These are phyloP conservation scores for Nepenthes mirabilis DNA, from an alignment of 148 eudicot species.

Conservation along the genomic window DNA sequence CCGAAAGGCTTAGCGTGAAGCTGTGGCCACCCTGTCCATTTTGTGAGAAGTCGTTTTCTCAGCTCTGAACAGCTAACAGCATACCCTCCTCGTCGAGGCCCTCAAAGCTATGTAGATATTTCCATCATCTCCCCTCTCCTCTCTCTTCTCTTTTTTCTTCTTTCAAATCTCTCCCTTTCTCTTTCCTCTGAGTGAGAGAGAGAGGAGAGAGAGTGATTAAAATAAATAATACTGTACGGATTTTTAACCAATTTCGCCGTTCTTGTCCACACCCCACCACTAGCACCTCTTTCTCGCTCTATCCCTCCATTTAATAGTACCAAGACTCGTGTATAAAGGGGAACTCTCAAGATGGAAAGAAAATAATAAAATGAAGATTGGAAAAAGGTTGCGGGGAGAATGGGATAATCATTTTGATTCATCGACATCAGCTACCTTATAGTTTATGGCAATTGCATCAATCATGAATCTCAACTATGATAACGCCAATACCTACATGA, in stretches of 20 bases:
- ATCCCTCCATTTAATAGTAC: no score
- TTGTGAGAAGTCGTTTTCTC: constrained; percentile 31
- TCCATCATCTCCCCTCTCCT: constrained; percentile 12
- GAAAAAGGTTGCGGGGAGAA: background rate
- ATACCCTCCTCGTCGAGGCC: constrained; percentile 30
- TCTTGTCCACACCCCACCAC: no score
- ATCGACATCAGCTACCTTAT: constrained; percentile 4
- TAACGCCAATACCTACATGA: constrained; percentile 6
- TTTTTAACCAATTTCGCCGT: no score
- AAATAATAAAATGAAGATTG: background rate
- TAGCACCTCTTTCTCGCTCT: no score
- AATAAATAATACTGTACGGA: no score
- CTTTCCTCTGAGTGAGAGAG: constrained; percentile 3
- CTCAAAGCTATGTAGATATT: constrained; percentile 50
- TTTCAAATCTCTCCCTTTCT: background rate
- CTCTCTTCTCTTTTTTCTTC: background rate
- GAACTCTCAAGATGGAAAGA: constrained; percentile 1
- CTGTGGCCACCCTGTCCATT: constrained; percentile 31
- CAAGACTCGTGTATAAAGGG: no score
- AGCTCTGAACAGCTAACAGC: constrained; percentile 21
- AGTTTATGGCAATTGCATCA: constrained; percentile 59
- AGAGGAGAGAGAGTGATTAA: no score
- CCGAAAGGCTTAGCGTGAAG: constrained; percentile 4
- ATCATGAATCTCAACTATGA: constrained; percentile 40
- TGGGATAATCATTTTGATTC: background rate